Base-by-base conservation (phyloP, 2,329 filamentous ascomycete genomes). In the Sclerotinia borealis region DNA sequence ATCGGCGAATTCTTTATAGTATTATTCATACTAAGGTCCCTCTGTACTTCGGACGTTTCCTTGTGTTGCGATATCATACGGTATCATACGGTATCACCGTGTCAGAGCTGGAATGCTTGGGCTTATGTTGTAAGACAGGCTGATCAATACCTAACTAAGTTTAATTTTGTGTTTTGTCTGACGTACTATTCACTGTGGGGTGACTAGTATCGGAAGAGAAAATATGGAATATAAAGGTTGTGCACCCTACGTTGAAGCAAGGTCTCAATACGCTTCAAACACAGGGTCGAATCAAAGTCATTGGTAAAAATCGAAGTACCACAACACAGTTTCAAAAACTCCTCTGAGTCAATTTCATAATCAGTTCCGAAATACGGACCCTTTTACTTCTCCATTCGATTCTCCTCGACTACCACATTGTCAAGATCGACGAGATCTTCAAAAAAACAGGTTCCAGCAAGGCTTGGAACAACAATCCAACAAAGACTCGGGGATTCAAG, bases 181-280 rank as follows among this genome's bases (percentile, higher is more conserved):
- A 52, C 48, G 47, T 50, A 55, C 43, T 31, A 19, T n/a, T 34
- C 17, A 39, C 29, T 9, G 22, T 39, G 22, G 10, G 37, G 15
- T 55, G 17, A 37, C 27, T 25, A 34, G 29, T 48, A 49, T 52
- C 29, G 29, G 60, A 58, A 58, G 41, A 25, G 31, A 19, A 62
- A 62, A 62, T 58, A 62, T 56, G 41, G 27, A 31, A 50, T 58
- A 62, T 62, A 62, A 62, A 62, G 41, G 29, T 55, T 62, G 50
- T 62, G 41, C 41, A 37, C 60, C 60, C 60, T 47, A 37, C 52
- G 22, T 55, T 56, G 51, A 55, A 48, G 19, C 29, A 58, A 62
- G 34, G 50, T 62, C 43, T 58, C 31, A 41, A 55, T 37, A 22
- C 31, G 41, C 39, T 56, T 55, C 39, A 29, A 34, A 48, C 34